phyloP scores from a whole-genome alignment of 306 rosid species.

The Adenanthera pavonina region DNA sequence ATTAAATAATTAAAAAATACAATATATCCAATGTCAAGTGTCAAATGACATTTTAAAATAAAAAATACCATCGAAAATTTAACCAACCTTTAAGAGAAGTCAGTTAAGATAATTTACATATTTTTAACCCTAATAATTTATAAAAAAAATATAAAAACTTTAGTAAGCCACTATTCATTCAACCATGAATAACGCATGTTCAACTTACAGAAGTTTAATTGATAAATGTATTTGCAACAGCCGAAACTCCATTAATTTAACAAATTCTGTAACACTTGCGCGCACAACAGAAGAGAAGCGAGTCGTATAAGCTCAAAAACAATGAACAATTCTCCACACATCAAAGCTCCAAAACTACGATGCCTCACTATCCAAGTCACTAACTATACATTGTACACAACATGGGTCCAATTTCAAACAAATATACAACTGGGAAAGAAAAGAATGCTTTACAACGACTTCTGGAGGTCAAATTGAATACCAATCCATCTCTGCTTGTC shows the following conservation, averaged over 20 bases:
- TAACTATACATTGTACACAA: slow-evolving; percentile 25
- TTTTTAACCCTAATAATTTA: too few relatives aligned
- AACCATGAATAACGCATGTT: too few relatives aligned
- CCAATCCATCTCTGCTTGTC: background rate
- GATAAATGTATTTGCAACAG: too few relatives aligned
- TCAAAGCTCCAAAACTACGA: slow-evolving; percentile 18
- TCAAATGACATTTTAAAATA: too few relatives aligned
- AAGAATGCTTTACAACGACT: slow-evolving; percentile 12
- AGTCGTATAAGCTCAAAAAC: background rate
- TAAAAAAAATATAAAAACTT: too few relatives aligned
- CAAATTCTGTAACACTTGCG: slow-evolving; percentile 9
- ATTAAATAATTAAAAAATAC: too few relatives aligned
- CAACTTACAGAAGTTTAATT: too few relatives aligned
- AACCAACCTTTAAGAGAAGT: too few relatives aligned
- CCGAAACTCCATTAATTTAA: background rate
- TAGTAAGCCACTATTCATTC: too few relatives aligned
- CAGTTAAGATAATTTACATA: too few relatives aligned
- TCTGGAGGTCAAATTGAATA: slow-evolving; percentile 12
- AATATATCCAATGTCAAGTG: too few relatives aligned
- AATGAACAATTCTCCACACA: slow-evolving; percentile 18
- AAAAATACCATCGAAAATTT: too few relatives aligned
- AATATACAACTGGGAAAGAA: background rate
- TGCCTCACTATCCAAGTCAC: slow-evolving; percentile 9
- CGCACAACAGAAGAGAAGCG: background rate
- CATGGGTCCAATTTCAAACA: slow-evolving; percentile 20